Base-by-base conservation (phyloP, 805 yeast genomes). In the Lipomyces spencermartinsiae region DNA sequence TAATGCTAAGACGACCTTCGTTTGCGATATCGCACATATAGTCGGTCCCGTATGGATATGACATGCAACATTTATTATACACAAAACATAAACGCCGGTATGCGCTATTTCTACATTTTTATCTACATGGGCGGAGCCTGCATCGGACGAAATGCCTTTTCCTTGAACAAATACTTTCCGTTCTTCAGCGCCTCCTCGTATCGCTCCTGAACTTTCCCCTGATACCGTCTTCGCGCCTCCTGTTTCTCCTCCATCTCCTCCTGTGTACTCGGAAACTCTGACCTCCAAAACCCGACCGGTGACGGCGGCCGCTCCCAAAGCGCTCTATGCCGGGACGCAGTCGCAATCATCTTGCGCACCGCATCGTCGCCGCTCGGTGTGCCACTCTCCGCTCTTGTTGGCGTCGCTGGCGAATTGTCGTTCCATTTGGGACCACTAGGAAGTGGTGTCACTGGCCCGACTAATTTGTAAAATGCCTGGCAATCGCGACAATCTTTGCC, bases 201-300 rank as follows among this genome's bases (percentile, higher is more conserved):
- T 62, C 89, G 76, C 31, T 80, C 78, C 59, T 81, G 76, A 0
- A 86, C 85, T 58, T 80, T 83, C 43, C 78, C 75, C 54, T 74
- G 73, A 3, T 82, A 75, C 22, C 82, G 73, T 63, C 69, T 66
- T 29, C 78, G 77, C 4, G 82, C 76, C 63, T 78, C 76, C 19
- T 67, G 67, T 70, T 80, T 81, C 65, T 83, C 86, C 56, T 74
- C 77, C 1, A 62, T 73, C 12, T 78, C 75, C 71, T 87, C 86
- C 68, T 86, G 90, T 0, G 89, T 84, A 4, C 78, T 78, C 0
- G 91, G 89, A 70, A 88, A 87, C 62, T 86, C 90, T 31, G 87
- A 79, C 53, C 86, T 76, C 70, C 85, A 87, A 76, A 83, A 86
- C 0, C 90, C 90, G 0, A 87, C 87, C 1, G 90, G 90, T 1